Conservation (phyloP, 345 rosid species). For the Durio zibethinus region DNA sequence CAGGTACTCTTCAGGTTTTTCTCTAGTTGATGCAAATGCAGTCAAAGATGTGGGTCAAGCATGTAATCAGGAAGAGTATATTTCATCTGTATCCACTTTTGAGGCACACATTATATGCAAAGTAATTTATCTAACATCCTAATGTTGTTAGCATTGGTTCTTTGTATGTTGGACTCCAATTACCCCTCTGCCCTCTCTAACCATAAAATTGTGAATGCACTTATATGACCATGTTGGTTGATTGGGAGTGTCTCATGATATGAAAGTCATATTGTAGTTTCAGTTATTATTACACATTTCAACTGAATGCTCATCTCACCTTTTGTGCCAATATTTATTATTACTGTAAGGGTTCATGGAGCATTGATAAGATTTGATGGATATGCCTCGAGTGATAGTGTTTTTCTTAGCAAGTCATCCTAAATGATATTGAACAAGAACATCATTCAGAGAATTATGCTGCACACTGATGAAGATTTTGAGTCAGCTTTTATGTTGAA, state of each 20-base stretch:
- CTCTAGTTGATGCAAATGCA: not conserved
- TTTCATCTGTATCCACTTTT: not conserved
- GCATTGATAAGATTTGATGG: not conserved
- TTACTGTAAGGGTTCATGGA: not conserved
- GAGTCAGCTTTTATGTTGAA: not conserved
- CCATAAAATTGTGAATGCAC: not conserved
- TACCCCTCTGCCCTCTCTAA: not conserved
- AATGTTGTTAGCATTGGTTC: not conserved
- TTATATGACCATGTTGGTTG: not conserved
- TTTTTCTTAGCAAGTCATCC: not conserved
- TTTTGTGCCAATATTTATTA: not conserved
- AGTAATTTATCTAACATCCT: not conserved
- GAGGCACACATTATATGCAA: not conserved
- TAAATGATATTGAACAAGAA: not conserved
- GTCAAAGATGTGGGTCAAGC: not conserved
- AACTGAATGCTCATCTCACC: not conserved
- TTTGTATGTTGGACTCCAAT: not conserved
- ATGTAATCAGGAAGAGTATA: not conserved
- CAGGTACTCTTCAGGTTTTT: slow-evolving; percentile 44
- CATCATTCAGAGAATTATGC: not conserved
- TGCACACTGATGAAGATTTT: not conserved
- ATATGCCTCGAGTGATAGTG: not conserved
- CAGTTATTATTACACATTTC: not conserved
- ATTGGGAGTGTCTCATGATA: not conserved
- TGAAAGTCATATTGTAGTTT: not conserved